These are phyloP conservation scores for Naganishia friedmannii DNA, from an alignment of 768 basidiomycete genomes.

Conservation along the genomic window DNA sequence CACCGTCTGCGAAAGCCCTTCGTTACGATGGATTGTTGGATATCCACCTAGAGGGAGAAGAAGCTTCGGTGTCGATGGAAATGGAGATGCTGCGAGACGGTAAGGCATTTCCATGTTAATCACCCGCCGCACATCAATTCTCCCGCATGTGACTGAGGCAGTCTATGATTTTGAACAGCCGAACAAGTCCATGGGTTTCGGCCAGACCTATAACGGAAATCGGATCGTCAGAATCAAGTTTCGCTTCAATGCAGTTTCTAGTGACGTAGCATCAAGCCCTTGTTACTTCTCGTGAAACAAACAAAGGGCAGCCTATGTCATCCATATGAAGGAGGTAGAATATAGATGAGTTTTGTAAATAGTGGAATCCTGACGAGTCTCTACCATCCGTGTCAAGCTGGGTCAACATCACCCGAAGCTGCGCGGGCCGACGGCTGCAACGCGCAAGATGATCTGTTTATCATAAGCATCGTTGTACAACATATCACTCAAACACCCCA, in stretches of 20 bases:
- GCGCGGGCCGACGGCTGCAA: too few species aligned
- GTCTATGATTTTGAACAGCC: not conserved
- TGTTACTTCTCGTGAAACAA: too few species aligned
- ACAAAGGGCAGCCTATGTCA: not conserved
- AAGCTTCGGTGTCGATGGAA: not conserved
- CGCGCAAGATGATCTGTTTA: not conserved
- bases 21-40: constrained; percentile 20
- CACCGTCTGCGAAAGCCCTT: not conserved
- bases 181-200: constrained; percentile 9
- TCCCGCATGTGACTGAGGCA: not conserved
- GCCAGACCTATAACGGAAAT: not conserved
- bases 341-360: too few species aligned
- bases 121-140: not conserved
- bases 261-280: too few species aligned
- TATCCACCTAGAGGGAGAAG: constrained; percentile 17
- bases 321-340: not conserved
- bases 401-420: too few species aligned
- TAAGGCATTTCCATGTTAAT: not conserved
- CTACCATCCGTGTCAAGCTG: too few species aligned
- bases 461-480: constrained; percentile 1
- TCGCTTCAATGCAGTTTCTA: not conserved
- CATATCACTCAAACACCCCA: not conserved
- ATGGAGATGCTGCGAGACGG: constrained; percentile 1
- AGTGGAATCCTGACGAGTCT: too few species aligned
- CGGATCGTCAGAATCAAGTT: not conserved